Base-by-base conservation (phyloP, 2,329 filamentous ascomycete genomes). In the Calonectria henricotiae region DNA sequence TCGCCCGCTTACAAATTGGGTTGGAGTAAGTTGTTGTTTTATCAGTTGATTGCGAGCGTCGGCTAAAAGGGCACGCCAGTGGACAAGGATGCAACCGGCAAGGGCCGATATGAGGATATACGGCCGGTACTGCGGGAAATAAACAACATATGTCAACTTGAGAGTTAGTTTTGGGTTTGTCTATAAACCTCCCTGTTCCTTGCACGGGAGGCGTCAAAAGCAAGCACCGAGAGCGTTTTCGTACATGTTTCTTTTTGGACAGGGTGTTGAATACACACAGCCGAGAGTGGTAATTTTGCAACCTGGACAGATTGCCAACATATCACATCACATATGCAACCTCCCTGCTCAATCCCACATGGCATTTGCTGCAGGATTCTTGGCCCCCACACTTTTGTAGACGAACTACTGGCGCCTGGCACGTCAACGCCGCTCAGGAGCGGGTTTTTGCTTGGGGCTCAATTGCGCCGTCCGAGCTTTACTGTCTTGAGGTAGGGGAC, bases 321-420 rank as follows among this genome's bases (percentile, higher is more conserved):
- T 58, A 35, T 37, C 49, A 17, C 43, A 41, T 61, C 23, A 27
- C 46, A 62, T 27, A 32, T 15, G 43, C 49, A 47, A 47, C 55
- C 55, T 47, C 54, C 51, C 62, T 49, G 54, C 23, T 51, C 8
- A 44, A 58, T 63, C 23, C 51, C 67, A 68, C 62, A 65, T 66
- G 55, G 67, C 32, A 17, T 41, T 30, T 39, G 37, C 46, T 62
- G 62, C 67, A 62, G 62, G 46, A 69, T 54, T 62, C 39, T 61
- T 54, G 51, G 51, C 20, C 67, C 62, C 62, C 67, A 69, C 62
- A 69, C 51, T 32, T 62, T 41, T 13, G 51, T 15, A 25, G 15
- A 63, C 54, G 62, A 65, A 62, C 62, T 37, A 20, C 39, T 62
- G 67, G 37, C 30, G 39, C 44, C 39, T 62, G 67, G 37, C 30